Conservation (phyloP, 129 eudicot genomes). For the Silybum marianum region DNA sequence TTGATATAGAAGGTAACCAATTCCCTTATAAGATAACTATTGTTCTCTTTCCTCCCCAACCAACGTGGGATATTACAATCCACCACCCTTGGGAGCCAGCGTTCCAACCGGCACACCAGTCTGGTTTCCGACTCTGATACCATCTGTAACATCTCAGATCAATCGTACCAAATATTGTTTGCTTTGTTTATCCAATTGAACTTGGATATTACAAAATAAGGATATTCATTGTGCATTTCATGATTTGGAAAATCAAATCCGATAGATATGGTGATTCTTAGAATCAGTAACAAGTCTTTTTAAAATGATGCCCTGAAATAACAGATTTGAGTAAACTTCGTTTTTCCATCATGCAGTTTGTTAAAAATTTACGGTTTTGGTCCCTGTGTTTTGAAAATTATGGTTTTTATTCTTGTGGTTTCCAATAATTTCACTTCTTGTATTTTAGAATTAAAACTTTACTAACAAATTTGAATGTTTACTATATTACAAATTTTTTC, state of each 20-base stretch:
- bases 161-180: too few species aligned
- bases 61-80: too few species aligned
- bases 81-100: too few species aligned
- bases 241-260: not conserved
- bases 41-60: too few species aligned
- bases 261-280: not conserved
- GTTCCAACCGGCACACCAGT: too few species aligned
- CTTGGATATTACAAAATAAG: not conserved
- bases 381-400: not conserved
- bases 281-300: not conserved
- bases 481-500: not conserved
- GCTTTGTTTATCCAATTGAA: too few species aligned
- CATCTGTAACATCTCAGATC: too few species aligned
- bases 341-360: not conserved
- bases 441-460: too few species aligned
- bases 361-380: not conserved
- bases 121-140: not conserved
- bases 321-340: not conserved
- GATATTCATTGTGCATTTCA: not conserved
- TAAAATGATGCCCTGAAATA: not conserved
- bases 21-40: too few species aligned
- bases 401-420: too few species aligned
- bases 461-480: not conserved
- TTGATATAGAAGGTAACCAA: too few species aligned
- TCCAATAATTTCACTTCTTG: too few species aligned